Base-by-base conservation (phyloP, 192 early-diverging fungal species). In the Mortierella alpina region DNA sequence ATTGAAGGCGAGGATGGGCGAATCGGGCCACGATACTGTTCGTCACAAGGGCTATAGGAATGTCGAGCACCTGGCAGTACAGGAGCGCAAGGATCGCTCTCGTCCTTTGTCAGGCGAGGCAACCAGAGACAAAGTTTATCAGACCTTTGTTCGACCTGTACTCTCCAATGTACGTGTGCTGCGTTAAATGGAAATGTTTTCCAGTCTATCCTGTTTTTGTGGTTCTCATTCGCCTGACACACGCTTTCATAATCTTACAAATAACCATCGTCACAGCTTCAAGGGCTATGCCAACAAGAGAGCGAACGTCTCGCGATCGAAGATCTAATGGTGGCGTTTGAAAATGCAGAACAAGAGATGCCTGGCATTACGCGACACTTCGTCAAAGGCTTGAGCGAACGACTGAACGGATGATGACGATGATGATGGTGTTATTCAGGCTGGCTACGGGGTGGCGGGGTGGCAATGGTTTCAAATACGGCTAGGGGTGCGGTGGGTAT, bases 281-380 rank as follows among this genome's bases (percentile, higher is more conserved):
- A 80, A 68, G 58, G 70, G 40, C 51, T 63, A 4, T 72, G 77
- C 47, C 65, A 68, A 0, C 64, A 59, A 4, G 77, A 80, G 11
- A 68, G 65, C 45, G 70, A 80, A 23, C 77, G 77, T 6, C 77
- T 52, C 45, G 65, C 65, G 31, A 80, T 80, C 7, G 77, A 80
- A 13, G 70, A 80, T 48, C 54, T 80, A 8, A 59, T 23, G 60
- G 9, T 65, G 53, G 77, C 77, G 15, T 80, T 80, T 14, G 77
- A 80, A 55, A 72, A 72, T 68, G 77, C 77, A 51, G 77, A 80
- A 39, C 66, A 20, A 17, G 77, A 80, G 49, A 80, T 80, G 15
- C 77, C 77, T 0, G 77, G 77, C 6, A 61, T 80, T 49, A 66
- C 77, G 2, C 62, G 77, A 23, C 50, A 68, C 7, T 80, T 80